Evolutionary conservation across 352 stramenopile genomes (phyloP), one percentile per base, ranked within the genome.

Genomic region (Bremia lactucae): DNA sequence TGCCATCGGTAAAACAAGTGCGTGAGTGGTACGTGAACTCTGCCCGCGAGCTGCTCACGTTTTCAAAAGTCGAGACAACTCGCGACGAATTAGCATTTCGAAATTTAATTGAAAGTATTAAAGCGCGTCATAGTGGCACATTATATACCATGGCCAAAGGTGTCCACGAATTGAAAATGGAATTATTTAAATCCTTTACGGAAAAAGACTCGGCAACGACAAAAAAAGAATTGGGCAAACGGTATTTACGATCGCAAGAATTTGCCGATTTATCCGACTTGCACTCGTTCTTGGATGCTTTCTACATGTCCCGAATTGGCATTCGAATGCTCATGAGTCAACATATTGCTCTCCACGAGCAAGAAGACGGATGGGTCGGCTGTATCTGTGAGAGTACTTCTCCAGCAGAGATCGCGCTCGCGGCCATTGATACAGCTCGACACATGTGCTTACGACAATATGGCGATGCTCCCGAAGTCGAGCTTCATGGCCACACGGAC

Each of bases 301-400:
- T 99, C 64, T 99, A 99, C 65, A 97, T 98, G 71, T 97, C 83
- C 15, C 76, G 97, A 23, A 99, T 99, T 52, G 97, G 96, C 31
- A 99, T 99, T 55, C 94, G 97, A 4, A 98, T 99, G 56, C 80
- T 99, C 49, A 99, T 99, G 74, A 97, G 95, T 23, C 96, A 99
- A 65, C 98, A 99, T 66, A 75, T 99, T 47, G 95, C 94, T 9
- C 70, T 99, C 9, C 87, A 97, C 49, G 72, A 96, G 44, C 64
- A 90, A 46, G 82, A 94, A 51, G 53, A 78, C 33, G 82, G 81
- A 6, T 94, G 81, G 80, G 79, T 92, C 14, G 74, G 76, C 31
- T 96, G 97, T 50, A 97, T 99, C 58, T 98, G 91, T 66, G 89
- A 93, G 53, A 91, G 83, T 29, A 98, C 95, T 14, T 97, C 84